Evolutionary conservation across 495 filamentous ascomycete genomes (phyloP), one percentile per base, ranked within the genome.

Genomic region (Pyronema omphalodes): DNA sequence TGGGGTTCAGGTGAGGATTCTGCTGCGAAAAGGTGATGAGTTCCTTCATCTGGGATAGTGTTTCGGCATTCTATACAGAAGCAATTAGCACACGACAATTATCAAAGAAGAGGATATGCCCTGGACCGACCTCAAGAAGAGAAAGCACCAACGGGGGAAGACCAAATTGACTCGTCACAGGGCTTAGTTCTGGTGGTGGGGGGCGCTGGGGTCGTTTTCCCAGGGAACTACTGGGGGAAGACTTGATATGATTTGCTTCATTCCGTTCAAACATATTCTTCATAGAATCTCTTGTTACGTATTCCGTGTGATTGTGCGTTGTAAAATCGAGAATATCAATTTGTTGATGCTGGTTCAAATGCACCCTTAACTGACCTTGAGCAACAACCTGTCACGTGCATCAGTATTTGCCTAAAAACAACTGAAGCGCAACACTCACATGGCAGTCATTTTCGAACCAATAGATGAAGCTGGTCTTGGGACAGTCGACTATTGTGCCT

Each of bases 381-480:
- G 71, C 69, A 55, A 78, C 72, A 41, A 79, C 67, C 73, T 78
- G 47, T 2, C 46, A 14, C 11, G 36, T 51, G 9, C 9, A 51
- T 35, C 23, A 47, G 9, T 9, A 47, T 19, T 47, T 14, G n/a
- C 23, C 15, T 12, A 41, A 12, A 41, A 47, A 19, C 12, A 47
- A n/a, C 44, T 19, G 11, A n/a, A 47, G 3, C 44, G 51, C 17
- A 11, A 6, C 52, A 62, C 67, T 60, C 60, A 77, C 75, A 67
- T 76, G 76, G 45, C 71, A 72, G 37, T 72, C 73, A 61, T 78
- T 77, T 36, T 69, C 64, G 55, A 76, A 77, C 73, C 73, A 77
- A 55, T 79, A 79, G 44, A 74, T 71, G 53, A 79, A 77, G 39
- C 67, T 76, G 41, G 70, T 69, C 52, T 67, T 72, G 6, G 54